Evolutionary conservation across 2,329 filamentous ascomycete genomes (phyloP).

Genomic region (Plectosphaerella plurivora): DNA sequence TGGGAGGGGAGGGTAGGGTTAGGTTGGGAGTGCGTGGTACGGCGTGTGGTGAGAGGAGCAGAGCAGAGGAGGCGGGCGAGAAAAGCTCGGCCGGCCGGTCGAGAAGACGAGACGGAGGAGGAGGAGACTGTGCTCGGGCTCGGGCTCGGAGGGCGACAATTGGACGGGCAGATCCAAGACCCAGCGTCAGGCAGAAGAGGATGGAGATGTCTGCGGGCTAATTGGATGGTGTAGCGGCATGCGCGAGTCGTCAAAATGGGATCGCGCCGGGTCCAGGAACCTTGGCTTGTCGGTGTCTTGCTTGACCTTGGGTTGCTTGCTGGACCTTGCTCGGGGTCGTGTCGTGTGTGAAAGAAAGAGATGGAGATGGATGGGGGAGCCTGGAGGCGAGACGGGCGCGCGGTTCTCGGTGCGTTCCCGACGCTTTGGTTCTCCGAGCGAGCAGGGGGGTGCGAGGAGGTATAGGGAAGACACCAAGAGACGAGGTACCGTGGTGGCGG

Average conservation of each 20-base stretch:
- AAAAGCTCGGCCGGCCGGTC: not conserved
- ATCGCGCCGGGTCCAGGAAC: not conserved
- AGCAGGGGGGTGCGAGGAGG: not conserved
- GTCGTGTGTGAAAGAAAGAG: not conserved
- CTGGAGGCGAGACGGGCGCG: constrained; percentile 1
- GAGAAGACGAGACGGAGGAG: too few relatives aligned
- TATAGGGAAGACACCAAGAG: not conserved
- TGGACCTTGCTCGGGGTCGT: not conserved
- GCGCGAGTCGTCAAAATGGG: not conserved
- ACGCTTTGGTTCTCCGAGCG: constrained; percentile 10
- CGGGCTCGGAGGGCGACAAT: not conserved
- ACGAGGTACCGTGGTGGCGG: not conserved
- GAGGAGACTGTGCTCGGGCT: not conserved
- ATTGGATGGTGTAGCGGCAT: not conserved
- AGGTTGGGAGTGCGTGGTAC: not conserved
- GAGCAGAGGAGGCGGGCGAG: not conserved
- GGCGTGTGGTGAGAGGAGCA: not conserved
- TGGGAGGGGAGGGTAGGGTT: not conserved
- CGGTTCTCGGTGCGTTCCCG: constrained; percentile 9
- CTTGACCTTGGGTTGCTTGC: not conserved
- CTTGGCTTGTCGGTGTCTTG: not conserved
- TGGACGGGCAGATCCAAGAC: not conserved
- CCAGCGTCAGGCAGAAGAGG: not conserved
- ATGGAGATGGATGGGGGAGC: constrained; percentile 1
- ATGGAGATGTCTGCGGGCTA: not conserved